Evolutionary conservation across 2,329 filamentous ascomycete genomes (phyloP).

Genomic region (Botrytis sinoallii): DNA sequence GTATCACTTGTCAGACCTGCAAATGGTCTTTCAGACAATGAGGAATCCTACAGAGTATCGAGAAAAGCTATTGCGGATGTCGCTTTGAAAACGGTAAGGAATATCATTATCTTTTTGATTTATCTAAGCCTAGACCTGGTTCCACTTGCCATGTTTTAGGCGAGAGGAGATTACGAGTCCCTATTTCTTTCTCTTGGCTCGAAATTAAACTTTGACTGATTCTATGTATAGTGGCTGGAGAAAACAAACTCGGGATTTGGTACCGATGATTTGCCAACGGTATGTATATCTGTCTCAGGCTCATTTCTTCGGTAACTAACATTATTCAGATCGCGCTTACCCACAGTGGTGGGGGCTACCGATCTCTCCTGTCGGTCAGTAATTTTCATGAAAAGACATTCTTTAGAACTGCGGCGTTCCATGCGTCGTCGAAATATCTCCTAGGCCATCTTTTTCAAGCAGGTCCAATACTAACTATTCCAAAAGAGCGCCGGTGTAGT

Average conservation of each 20-base stretch:
- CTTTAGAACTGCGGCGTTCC: no score
- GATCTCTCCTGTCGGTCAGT: conserved; percentile 32
- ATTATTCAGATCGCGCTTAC: conserved; percentile 40
- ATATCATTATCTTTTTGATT: background rate
- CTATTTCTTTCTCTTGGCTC: background rate
- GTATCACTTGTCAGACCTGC: conserved; percentile 41
- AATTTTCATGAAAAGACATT: background rate
- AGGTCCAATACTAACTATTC: background rate
- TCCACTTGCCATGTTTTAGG: background rate
- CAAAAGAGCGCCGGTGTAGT: conserved; percentile 32
- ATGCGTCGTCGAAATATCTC: background rate
- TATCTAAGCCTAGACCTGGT: background rate
- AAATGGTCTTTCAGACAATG: conserved; percentile 39
- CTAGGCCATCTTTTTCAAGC: background rate
- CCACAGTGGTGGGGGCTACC: conserved; percentile 36
- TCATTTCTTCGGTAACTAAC: conserved; percentile 3
- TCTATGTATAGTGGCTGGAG: conserved; percentile 14
- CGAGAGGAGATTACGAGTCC: background rate
- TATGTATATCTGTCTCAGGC: conserved; percentile 14
- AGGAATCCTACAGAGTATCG: conserved; percentile 40
- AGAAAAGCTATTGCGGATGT: conserved; percentile 42
- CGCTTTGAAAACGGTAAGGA: conserved; percentile 35
- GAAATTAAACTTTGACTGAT: background rate
- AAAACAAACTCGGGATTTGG: conserved; percentile 39
- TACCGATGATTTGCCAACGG: conserved; percentile 40